phyloP scores from a whole-genome alignment of 306 rosid genomes.

The Astragalus membranaceus region DNA sequence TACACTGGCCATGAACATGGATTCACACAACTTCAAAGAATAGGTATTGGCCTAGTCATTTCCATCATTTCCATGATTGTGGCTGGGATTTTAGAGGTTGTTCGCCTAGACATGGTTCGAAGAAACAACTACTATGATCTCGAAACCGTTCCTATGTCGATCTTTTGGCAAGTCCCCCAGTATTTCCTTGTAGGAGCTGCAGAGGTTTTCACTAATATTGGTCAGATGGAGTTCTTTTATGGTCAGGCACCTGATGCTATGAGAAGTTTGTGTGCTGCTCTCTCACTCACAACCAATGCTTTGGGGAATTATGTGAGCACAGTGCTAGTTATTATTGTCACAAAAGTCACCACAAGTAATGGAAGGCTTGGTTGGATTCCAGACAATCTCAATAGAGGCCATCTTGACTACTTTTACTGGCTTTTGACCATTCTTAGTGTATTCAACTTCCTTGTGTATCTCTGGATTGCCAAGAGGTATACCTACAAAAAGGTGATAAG shows the following conservation, averaged over 20 bases:
- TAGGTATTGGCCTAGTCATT: constrained; percentile 64
- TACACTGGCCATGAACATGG: constrained; percentile 53
- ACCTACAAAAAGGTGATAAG: constrained; percentile 44
- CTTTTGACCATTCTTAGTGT: constrained; percentile 52
- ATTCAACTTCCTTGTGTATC: constrained; percentile 47
- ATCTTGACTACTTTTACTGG: constrained; percentile 74
- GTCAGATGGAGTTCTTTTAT: constrained; percentile 64
- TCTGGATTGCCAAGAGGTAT: constrained; percentile 46
- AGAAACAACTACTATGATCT: constrained; percentile 46
- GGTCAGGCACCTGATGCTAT: constrained; percentile 73
- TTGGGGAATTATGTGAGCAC: constrained; percentile 66
- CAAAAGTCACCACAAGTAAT: constrained; percentile 37
- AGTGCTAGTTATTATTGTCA: constrained; percentile 51
- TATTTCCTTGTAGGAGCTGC: constrained; percentile 66
- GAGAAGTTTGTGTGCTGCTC: constrained; percentile 72
- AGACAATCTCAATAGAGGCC: constrained; percentile 58
- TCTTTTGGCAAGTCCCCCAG: constrained; percentile 76
- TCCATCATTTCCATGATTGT: constrained; percentile 54
- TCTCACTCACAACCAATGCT: constrained; percentile 54
- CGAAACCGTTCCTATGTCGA: constrained; percentile 46
- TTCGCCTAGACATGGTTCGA: constrained; percentile 37
- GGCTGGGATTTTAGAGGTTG: constrained; percentile 61
- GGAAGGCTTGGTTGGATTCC: constrained; percentile 76
- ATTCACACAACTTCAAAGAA: constrained; percentile 61
- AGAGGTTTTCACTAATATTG: constrained; percentile 57